A percentile compares a stretch with the other conserved stretches of the same genome.
Evolutionary conservation across 495 filamentous ascomycete genomes (phyloP).

Genomic region (Beverwykella pulmonaria): DNA sequence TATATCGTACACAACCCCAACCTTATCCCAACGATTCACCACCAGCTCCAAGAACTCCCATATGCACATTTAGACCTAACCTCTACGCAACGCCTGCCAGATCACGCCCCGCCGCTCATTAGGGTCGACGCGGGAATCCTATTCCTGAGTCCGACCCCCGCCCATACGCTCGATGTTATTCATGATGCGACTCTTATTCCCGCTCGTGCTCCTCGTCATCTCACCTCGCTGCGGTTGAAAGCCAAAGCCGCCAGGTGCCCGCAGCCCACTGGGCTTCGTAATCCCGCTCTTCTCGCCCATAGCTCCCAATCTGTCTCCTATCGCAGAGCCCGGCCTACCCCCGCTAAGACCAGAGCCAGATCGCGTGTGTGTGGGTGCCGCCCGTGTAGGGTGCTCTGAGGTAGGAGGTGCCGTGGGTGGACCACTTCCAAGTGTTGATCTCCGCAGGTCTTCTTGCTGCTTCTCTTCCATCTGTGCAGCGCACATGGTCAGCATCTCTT

Average conservation of each 20-base stretch:
- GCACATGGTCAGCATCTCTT: slow-evolving; percentile 73
- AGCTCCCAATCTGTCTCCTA: slow-evolving; percentile 21
- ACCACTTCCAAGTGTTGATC: slow-evolving; percentile 4
- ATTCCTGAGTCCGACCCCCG: slow-evolving; percentile 3
- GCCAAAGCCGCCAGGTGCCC: slow-evolving; percentile 34
- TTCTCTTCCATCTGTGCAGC: slow-evolving; percentile 30
- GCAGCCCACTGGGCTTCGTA: slow-evolving; percentile 24
- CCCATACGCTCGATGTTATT: slow-evolving; percentile 40
- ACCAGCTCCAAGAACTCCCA: neutral
- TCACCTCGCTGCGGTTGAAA: slow-evolving; percentile 1
- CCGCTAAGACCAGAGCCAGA: slow-evolving; percentile 22
- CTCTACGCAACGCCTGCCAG: neutral
- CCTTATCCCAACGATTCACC: neutral
- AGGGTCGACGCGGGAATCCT: neutral
- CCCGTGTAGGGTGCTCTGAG: neutral
- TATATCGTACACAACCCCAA: neutral
- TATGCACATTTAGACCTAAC: neutral
- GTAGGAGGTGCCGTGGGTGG: slow-evolving; percentile 13
- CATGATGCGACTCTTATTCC: slow-evolving; percentile 35
- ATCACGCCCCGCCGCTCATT: neutral
- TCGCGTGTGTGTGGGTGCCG: neutral
- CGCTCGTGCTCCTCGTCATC: slow-evolving; percentile 26
- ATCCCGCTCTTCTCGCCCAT: slow-evolving; percentile 18
- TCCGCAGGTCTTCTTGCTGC: slow-evolving; percentile 30
- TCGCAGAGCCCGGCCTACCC: slow-evolving; percentile 17